Conservation (phyloP, 2,329 filamentous ascomycete genomes). For the Epichloe bromicola region DNA sequence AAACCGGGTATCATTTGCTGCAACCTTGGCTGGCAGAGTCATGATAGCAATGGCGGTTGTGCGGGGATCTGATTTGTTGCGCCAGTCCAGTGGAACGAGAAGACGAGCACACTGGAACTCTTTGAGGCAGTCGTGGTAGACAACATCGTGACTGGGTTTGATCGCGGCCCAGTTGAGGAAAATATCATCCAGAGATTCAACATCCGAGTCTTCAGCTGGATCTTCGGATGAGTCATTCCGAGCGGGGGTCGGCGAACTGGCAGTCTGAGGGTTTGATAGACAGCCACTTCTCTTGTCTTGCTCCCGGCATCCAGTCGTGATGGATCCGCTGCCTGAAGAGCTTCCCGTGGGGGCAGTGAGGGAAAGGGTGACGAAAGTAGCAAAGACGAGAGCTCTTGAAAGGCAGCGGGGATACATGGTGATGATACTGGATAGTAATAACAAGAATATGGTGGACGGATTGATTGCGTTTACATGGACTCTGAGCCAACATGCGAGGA, state of each 20-base stretch:
- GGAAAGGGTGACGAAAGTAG: neutral
- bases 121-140: slow-evolving; percentile 26
- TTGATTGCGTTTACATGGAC: neutral
- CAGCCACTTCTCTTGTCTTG: neutral
- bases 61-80: slow-evolving; percentile 11
- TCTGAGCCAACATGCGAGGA: no score
- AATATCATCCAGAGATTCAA: neutral
- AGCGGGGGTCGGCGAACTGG: neutral
- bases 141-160: slow-evolving; percentile 19
- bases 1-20: slow-evolving; percentile 21
- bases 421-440: neutral
- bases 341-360: neutral
- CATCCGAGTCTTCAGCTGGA: neutral
- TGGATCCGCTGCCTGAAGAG: slow-evolving; percentile 13
- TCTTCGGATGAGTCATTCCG: neutral
- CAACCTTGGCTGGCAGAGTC: slow-evolving; percentile 24
- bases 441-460: neutral
- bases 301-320: no score
- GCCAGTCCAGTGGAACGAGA: slow-evolving; percentile 29
- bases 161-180: slow-evolving; percentile 17
- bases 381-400: neutral
- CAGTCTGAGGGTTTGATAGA: neutral
- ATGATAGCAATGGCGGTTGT: slow-evolving; percentile 25
- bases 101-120: slow-evolving; percentile 27
- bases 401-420: neutral